Percentiles rank a stretch among this genome's conserved stretches.
phyloP scores from a whole-genome alignment of 2,329 filamentous ascomycete species.

The Curvularia eragrostidis region DNA sequence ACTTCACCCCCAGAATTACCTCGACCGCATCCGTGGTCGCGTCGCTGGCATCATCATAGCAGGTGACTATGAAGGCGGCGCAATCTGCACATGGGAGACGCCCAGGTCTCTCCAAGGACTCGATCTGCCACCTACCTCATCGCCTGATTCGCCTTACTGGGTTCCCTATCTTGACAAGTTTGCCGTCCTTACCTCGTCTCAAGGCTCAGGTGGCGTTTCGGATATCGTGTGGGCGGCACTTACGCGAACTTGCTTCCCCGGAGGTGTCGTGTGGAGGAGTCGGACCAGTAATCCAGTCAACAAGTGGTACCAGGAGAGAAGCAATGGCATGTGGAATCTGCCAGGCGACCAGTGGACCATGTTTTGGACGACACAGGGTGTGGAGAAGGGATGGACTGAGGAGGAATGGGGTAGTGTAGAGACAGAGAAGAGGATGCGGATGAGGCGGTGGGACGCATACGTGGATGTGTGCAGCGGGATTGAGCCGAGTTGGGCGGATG shows the following conservation, averaged over 20 bases:
- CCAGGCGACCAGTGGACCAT: slow-evolving; percentile 89
- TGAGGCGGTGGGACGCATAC: slow-evolving; percentile 57
- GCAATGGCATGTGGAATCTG: slow-evolving; percentile 81
- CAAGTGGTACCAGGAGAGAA: slow-evolving; percentile 98
- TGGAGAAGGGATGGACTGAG: slow-evolving; percentile 61
- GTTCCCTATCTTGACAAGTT: slow-evolving; percentile 98
- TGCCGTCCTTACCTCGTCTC: slow-evolving; percentile 84
- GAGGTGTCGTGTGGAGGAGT: slow-evolving; percentile 91
- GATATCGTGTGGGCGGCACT: slow-evolving; percentile 97
- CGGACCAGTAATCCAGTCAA: slow-evolving; percentile 93
- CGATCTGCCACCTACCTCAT: neutral
- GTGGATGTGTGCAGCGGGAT: slow-evolving; percentile 57
- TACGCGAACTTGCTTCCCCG: slow-evolving; percentile 85
- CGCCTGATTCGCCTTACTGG: slow-evolving; percentile 58
- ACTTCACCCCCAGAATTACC: slow-evolving; percentile 82
- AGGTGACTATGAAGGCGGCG: slow-evolving; percentile 94
- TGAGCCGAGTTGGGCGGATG: slow-evolving; percentile 58
- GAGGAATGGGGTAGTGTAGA: slow-evolving; percentile 50
- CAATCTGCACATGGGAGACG: slow-evolving; percentile 91
- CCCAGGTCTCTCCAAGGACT: slow-evolving; percentile 62
- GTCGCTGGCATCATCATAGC: slow-evolving; percentile 93
- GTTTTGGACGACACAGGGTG: slow-evolving; percentile 90
- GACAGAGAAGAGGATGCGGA: slow-evolving; percentile 53
- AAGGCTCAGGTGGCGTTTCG: slow-evolving; percentile 90
- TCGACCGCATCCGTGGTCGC: slow-evolving; percentile 78